Percentiles rank a stretch among this genome's conserved stretches.
Conservation (phyloP, 2,329 filamentous ascomycete species). For the Pyrenophora tritici-repentis region DNA sequence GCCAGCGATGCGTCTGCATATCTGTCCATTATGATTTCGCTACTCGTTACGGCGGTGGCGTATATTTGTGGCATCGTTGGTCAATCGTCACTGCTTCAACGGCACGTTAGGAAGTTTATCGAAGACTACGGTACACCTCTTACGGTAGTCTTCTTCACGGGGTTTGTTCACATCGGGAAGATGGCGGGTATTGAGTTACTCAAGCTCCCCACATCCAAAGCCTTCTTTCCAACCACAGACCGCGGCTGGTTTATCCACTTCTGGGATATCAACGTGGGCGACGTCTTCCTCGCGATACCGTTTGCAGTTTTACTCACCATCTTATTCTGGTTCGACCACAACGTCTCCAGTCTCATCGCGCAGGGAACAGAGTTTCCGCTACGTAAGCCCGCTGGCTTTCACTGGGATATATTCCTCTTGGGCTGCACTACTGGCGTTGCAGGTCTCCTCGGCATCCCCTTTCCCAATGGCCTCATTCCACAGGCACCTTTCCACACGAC, state of each 20-base stretch:
- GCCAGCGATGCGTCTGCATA: constrained; percentile 68
- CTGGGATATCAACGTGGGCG: constrained; percentile 73
- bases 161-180: constrained; percentile 83
- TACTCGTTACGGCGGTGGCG: constrained; percentile 77
- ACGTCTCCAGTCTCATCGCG: constrained; percentile 63
- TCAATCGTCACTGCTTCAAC: constrained; percentile 71
- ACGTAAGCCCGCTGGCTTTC: constrained; percentile 63
- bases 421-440: constrained; percentile 61
- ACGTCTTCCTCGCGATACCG: constrained; percentile 84
- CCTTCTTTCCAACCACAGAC: constrained; percentile 77
- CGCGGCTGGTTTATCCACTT: constrained; percentile 80
- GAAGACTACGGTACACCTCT: constrained; percentile 85
- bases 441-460: constrained; percentile 61
- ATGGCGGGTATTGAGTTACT: constrained; percentile 74
- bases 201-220: constrained; percentile 73
- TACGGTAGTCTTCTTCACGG: constrained; percentile 76
- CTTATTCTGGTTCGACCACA: constrained; percentile 89
- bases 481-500: constrained; percentile 66
- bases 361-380: constrained; percentile 62
- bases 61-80: constrained; percentile 77
- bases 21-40: constrained; percentile 74
- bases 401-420: constrained; percentile 65
- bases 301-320: constrained; percentile 84
- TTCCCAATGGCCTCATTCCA: constrained; percentile 64
- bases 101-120: constrained; percentile 78